phyloP scores from a whole-genome alignment of 768 basidiomycete species.

The Coprinellus micaceus region DNA sequence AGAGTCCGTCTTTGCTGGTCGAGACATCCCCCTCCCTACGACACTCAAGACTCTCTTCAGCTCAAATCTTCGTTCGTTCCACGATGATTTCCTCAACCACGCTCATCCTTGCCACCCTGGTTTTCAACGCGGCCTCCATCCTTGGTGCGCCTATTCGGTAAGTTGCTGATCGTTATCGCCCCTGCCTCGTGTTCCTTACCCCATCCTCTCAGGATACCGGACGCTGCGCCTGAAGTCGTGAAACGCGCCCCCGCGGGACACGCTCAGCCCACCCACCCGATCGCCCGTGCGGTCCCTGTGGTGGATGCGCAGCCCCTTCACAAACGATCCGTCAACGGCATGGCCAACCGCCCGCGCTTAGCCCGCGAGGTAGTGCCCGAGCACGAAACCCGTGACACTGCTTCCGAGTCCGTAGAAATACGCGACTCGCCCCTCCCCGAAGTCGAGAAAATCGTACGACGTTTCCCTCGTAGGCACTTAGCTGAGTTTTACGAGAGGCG shows the following conservation, averaged over 20 bases:
- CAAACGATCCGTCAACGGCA: conserved; percentile 16
- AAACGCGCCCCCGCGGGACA: conserved; percentile 22
- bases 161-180: conserved; percentile 1
- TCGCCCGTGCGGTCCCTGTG: conserved; percentile 21
- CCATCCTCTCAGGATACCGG: conserved; percentile 24
- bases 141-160: conserved; percentile 40
- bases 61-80: conserved; percentile 19
- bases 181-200: background rate
- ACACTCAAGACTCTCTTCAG: conserved; percentile 25
- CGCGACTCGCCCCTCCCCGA: conserved; percentile 24
- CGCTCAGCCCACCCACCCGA: no score
- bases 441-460: conserved; percentile 14
- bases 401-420: conserved; percentile 15
- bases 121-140: conserved; percentile 33
- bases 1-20: conserved; percentile 38
- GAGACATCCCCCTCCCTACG: conserved; percentile 30
- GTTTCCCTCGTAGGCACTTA: conserved; percentile 27
- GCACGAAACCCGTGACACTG: conserved; percentile 7
- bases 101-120: conserved; percentile 35
- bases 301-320: conserved; percentile 24
- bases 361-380: background rate
- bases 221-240: conserved; percentile 22
- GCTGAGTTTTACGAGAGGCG: conserved; percentile 30
- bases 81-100: conserved; percentile 40
- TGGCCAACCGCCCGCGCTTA: conserved; percentile 3